Conservation (phyloP, 2,329 filamentous ascomycete species). For the Neocatenulostroma microsporum region DNA sequence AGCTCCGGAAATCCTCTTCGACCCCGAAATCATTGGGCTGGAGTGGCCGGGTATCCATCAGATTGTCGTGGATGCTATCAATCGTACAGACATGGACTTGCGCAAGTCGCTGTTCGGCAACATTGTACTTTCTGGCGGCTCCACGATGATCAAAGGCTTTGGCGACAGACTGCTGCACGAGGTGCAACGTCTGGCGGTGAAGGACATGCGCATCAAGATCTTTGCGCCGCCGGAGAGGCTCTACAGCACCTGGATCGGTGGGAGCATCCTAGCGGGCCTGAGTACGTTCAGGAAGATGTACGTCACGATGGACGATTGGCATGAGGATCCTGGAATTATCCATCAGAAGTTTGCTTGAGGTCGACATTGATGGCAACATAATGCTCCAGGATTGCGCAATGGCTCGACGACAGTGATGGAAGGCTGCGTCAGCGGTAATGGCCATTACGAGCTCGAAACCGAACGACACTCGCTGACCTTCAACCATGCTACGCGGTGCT, state of each 20-base stretch:
- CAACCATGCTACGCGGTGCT: no score
- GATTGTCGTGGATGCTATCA: slow-evolving; percentile 94
- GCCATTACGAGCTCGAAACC: no score
- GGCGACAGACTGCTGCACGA: slow-evolving; percentile 86
- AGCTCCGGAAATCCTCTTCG: slow-evolving; percentile 94
- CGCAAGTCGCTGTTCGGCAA: slow-evolving; percentile 91
- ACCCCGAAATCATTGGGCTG: slow-evolving; percentile 91
- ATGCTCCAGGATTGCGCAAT: background rate
- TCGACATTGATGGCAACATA: background rate
- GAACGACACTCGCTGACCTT: no score
- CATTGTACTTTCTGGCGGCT: slow-evolving; percentile 93
- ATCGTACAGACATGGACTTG: slow-evolving; percentile 88
- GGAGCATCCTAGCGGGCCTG: slow-evolving; percentile 89
- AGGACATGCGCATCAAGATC: slow-evolving; percentile 99
- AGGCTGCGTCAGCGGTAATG: no score
- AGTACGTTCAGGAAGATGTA: slow-evolving; percentile 99
- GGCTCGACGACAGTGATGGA: background rate
- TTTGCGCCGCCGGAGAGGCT: slow-evolving; percentile 95
- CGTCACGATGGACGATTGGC: slow-evolving; percentile 99
- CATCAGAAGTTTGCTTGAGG: slow-evolving; percentile 85
- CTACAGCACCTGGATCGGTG: slow-evolving; percentile 98
- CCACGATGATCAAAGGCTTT: slow-evolving; percentile 93
- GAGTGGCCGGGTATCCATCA: slow-evolving; percentile 97
- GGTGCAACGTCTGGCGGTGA: slow-evolving; percentile 86
- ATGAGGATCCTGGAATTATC: slow-evolving; percentile 96